Evolutionary conservation across 1,284 basidiomycete genomes (phyloP).

Genomic region (Ganoderma sinense): DNA sequence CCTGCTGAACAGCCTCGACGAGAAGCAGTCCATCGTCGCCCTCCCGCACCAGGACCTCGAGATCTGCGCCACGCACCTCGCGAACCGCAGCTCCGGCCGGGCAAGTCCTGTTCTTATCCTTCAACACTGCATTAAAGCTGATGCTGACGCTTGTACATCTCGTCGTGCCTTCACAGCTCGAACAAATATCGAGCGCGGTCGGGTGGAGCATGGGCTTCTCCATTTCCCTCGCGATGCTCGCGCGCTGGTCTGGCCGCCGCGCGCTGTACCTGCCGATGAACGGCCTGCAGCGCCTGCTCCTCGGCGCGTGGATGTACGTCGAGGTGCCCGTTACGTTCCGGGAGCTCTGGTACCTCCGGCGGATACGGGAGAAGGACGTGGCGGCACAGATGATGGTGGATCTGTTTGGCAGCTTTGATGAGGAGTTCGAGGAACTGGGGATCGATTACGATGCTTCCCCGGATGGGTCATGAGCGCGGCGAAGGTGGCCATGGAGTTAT

Average conservation of each 20-base stretch:
- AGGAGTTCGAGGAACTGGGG: slow-evolving; percentile 5
- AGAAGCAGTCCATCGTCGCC: not conserved
- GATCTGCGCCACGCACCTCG: slow-evolving; percentile 6
- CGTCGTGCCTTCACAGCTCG: too few species aligned
- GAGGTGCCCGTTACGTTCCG: not conserved
- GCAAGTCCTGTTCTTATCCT: not conserved
- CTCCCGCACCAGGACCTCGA: slow-evolving; percentile 7
- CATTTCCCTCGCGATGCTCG: slow-evolving; percentile 7
- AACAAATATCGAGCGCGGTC: not conserved
- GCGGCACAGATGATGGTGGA: not conserved
- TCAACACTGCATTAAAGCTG: too few species aligned
- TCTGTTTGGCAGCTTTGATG: not conserved
- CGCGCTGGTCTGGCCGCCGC: slow-evolving; percentile 7
- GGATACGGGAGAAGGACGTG: not conserved
- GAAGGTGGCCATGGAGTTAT: not conserved
- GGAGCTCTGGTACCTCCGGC: not conserved
- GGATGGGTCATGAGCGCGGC: not conserved
- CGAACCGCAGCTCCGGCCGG: not conserved
- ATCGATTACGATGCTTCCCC: not conserved
- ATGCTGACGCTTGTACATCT: too few species aligned
- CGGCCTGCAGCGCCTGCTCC: slow-evolving; percentile 8
- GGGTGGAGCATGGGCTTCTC: not conserved
- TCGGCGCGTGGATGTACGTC: slow-evolving; percentile 4
- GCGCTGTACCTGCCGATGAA: slow-evolving; percentile 13
- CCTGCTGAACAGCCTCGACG: not conserved